Conservation (phyloP, 345 rosid genomes). For the Erucastrum elatum region DNA sequence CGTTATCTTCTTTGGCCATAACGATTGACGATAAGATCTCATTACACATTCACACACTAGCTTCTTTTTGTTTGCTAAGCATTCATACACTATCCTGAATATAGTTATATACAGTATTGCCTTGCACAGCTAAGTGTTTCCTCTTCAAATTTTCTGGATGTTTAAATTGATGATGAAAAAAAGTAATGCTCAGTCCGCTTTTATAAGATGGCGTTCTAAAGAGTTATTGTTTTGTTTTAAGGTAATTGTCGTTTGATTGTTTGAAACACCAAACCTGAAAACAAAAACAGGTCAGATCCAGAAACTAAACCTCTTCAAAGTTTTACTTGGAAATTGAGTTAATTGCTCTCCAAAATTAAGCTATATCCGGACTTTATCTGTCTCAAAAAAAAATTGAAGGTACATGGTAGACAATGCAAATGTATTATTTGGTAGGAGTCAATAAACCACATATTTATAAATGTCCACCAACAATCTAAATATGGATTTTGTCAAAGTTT, state of each 20-base stretch:
- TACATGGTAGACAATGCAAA: not conserved
- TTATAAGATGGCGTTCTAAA: not conserved
- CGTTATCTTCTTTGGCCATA: constrained; percentile 17
- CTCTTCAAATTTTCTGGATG: not conserved
- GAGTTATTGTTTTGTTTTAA: not conserved
- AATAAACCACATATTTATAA: not conserved
- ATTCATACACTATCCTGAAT: not conserved
- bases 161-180: not conserved
- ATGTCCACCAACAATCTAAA: too few species aligned
- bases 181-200: not conserved
- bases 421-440: not conserved
- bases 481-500: too few species aligned
- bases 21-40: not conserved
- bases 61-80: not conserved
- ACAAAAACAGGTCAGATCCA: not conserved
- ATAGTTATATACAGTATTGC: not conserved
- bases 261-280: not conserved
- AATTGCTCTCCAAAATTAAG: not conserved
- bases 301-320: not conserved
- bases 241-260: not conserved
- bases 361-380: not conserved
- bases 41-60: not conserved
- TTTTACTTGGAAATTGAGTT: not conserved
- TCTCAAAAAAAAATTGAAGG: not conserved
- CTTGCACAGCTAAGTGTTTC: not conserved